Evolutionary conservation across 371 early-diverging fungal species (phyloP), one percentile per base, ranked within the genome.

Genomic region (Zopfochytrium polystomum): DNA sequence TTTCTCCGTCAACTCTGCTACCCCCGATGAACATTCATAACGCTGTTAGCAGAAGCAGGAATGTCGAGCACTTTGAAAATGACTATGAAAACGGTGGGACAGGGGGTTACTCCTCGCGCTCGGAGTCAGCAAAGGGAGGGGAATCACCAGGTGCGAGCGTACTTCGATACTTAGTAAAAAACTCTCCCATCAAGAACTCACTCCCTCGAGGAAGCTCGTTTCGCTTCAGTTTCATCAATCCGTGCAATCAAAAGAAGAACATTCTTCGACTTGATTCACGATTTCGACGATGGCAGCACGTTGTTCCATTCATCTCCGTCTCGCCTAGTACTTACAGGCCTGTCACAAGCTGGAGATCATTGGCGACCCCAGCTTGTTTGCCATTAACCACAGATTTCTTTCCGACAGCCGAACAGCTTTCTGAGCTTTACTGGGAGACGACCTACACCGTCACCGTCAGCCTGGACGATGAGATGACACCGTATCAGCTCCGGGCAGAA

Each of bases 381-480:
- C 98, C 98, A 2, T 66, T 98, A 42, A 96, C 93, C 0, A 94
- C 92, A 0, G 92, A 95, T 65, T 92, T 81, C 60, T 88, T 87
- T 38, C 96, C 98, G 1, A 72, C 85, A 7, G 72, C 72, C 18
- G 87, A 89, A 42, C 91, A 92, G 58, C 72, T 92, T 0, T 75
- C 77, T 30, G 72, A 78, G 6, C 69, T 80, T 7, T 95, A 92
- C 71, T 72, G 79, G 15, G 88, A 92, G 61, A 38, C 4, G 5
- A 38, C 27, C 42, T 90, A 90, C 66, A 35, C 35, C 31, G 91
- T 90, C 67, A 87, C 87, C 0, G 85, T 89, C 1, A 89, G 87
- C 1, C 84, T 87, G 5, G 62, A 62, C 0, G 87, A 85, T 62
- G 87, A 85, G 51, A 69, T 68, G 3, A 82, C 78, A 30, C 63